Percentiles rank a stretch among this genome's conserved stretches.
These are phyloP conservation scores for Saccharomycopsis selenospora DNA, from an alignment of 805 yeast genomes.

Conservation along the genomic window DNA sequence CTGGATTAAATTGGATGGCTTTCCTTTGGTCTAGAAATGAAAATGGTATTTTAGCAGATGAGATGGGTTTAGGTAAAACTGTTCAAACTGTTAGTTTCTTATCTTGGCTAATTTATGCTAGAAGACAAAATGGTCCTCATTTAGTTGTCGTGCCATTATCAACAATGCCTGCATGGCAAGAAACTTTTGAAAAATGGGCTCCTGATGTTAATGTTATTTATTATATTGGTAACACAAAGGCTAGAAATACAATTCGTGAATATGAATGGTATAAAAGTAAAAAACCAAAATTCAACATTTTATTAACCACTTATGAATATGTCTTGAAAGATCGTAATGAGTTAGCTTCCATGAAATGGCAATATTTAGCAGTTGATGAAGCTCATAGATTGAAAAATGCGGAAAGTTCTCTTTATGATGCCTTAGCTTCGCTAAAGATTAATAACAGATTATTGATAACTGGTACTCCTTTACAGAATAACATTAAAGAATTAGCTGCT, in stretches of 20 bases:
- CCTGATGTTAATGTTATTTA: conserved; percentile 92
- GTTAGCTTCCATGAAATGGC: conserved; percentile 85
- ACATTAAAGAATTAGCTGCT: conserved; percentile 92
- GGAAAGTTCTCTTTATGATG: conserved; percentile 87
- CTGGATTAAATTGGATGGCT: conserved; percentile 99
- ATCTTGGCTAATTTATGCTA: conserved; percentile 90
- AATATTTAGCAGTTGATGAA: conserved; percentile 92
- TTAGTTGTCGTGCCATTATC: conserved; percentile 92
- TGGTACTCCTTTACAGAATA: conserved; percentile 97
- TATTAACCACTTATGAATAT: conserved; percentile 93
- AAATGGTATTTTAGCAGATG: conserved; percentile 96
- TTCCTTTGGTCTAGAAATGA: conserved; percentile 96
- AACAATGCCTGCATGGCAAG: conserved; percentile 99
- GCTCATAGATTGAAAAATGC: conserved; percentile 95
- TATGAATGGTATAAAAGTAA: conserved; percentile 67
- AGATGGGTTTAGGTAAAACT: conserved; percentile 98
- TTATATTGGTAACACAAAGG: conserved; percentile 84
- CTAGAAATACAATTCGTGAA: conserved; percentile 76
- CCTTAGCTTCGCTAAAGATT: conserved; percentile 73
- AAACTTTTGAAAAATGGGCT: conserved; percentile 95
- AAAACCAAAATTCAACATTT: conserved; percentile 84
- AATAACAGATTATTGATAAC: conserved; percentile 84
- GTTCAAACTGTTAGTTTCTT: conserved; percentile 93
- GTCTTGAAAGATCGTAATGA: conserved; percentile 82
- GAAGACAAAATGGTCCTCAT: conserved; percentile 97